Conservation (phyloP, 1,284 basidiomycete species). For the Leccinum pachyderme region DNA sequence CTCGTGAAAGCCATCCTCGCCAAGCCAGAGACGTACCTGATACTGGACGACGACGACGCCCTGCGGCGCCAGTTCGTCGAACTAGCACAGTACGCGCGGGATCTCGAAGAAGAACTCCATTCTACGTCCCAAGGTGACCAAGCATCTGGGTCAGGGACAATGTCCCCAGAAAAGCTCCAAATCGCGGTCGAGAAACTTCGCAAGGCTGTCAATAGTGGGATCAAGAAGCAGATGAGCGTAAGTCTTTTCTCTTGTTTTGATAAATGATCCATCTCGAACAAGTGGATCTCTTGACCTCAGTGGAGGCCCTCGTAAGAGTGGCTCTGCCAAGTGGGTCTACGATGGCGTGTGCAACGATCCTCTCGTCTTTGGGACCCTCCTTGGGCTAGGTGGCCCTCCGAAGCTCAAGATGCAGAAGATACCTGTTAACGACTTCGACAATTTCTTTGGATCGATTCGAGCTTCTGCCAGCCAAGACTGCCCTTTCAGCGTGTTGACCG, state of each 20-base stretch:
- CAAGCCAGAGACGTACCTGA: conserved; percentile 34
- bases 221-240: conserved; percentile 54
- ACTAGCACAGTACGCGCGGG: conserved; percentile 46
- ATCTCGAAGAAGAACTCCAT: conserved; percentile 39
- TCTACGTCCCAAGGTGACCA: conserved; percentile 13
- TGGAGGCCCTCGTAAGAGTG: conserved; percentile 53
- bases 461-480: conserved; percentile 30
- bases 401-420: conserved; percentile 56
- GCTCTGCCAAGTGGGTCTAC: conserved; percentile 49
- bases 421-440: conserved; percentile 42
- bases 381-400: conserved; percentile 46
- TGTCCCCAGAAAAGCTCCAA: conserved; percentile 41
- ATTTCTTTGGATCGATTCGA: conserved; percentile 35
- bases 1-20: conserved; percentile 40
- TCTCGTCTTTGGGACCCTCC: conserved; percentile 48
- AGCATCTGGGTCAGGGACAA: conserved; percentile 35
- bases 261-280: conserved; percentile 1
- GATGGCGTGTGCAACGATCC: conserved; percentile 55
- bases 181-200: conserved; percentile 47
- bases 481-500: background rate
- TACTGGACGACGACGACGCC: conserved; percentile 36
- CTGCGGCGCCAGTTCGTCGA: conserved; percentile 35
- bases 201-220: conserved; percentile 47
- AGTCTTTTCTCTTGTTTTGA: background rate
- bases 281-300: conserved; percentile 26